These are phyloP conservation scores for Amphicarpaea edgeworthii DNA, from an alignment of 306 rosid species.

Conservation along the genomic window DNA sequence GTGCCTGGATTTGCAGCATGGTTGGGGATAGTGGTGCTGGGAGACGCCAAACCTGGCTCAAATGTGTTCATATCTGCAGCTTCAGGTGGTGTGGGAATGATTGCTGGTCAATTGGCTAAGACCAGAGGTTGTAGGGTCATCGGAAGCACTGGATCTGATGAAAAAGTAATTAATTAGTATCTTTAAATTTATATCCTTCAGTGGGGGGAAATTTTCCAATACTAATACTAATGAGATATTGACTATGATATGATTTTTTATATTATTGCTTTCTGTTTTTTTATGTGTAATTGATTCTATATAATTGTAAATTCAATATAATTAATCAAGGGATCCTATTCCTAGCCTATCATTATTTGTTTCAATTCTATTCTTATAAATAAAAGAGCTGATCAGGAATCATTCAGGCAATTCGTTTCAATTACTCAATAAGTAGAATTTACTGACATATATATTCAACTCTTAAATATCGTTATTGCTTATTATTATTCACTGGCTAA, in stretches of 20 bases:
- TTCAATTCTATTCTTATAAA: no score
- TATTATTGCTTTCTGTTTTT: no score
- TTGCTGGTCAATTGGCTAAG: conserved; percentile 64
- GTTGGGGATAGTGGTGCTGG: conserved; percentile 57
- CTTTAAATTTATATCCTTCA: background rate
- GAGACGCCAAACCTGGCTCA: conserved; percentile 51
- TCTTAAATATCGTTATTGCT: background rate
- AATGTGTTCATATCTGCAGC: conserved; percentile 62
- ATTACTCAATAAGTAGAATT: no score
- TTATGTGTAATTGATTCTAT: no score
- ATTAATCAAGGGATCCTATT: no score
- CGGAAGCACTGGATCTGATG: conserved; percentile 62
- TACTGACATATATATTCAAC: background rate
- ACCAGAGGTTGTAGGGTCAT: conserved; percentile 60
- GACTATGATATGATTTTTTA: no score
- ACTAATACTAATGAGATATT: no score
- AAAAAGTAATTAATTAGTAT: conserved; percentile 55
- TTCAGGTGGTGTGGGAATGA: conserved; percentile 64
- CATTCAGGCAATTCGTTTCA: no score
- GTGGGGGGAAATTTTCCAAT: background rate
- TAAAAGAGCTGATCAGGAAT: no score
- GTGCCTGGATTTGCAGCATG: conserved; percentile 62
- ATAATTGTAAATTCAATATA: no score
- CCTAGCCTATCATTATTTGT: no score
- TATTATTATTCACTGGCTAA: background rate